Conservation (phyloP, 768 basidiomycete genomes). For the Cystofilobasidium macerans region DNA sequence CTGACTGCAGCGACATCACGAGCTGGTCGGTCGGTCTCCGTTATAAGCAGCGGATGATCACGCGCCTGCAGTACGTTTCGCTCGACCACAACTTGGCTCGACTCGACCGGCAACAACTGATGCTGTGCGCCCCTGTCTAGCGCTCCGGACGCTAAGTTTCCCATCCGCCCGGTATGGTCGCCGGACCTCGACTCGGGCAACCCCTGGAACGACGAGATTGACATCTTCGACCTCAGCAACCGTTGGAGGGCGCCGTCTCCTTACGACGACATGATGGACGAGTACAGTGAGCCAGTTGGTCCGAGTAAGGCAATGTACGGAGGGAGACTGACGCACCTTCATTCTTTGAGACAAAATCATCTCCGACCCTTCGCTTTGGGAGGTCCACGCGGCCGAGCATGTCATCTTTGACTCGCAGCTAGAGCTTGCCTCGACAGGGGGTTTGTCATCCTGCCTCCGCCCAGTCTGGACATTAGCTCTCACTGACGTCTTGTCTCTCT, state of each 20-base stretch:
- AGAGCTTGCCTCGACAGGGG: background rate
- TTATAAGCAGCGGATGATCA: background rate
- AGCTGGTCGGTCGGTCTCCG: background rate
- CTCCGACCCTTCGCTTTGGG: background rate
- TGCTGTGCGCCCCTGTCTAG: background rate
- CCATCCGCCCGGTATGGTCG: background rate
- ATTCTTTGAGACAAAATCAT: background rate
- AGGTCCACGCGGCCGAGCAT: background rate
- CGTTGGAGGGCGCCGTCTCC: background rate
- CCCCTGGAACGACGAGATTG: background rate
- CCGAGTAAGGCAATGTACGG: background rate
- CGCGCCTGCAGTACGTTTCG: background rate
- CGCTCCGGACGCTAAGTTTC: background rate
- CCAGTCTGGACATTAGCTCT: background rate
- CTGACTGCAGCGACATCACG: background rate
- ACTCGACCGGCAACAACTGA: background rate
- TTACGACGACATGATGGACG: background rate
- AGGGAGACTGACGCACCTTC: background rate
- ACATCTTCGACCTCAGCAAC: background rate
- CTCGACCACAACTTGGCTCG: background rate
- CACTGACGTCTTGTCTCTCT: too few relatives aligned
- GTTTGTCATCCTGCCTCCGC: background rate
- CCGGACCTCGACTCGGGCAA: background rate
- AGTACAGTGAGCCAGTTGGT: background rate
- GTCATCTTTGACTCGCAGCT: background rate